Evolutionary conservation across 2,329 filamentous ascomycete genomes (phyloP).

Genomic region (Fusarium euwallaceae): DNA sequence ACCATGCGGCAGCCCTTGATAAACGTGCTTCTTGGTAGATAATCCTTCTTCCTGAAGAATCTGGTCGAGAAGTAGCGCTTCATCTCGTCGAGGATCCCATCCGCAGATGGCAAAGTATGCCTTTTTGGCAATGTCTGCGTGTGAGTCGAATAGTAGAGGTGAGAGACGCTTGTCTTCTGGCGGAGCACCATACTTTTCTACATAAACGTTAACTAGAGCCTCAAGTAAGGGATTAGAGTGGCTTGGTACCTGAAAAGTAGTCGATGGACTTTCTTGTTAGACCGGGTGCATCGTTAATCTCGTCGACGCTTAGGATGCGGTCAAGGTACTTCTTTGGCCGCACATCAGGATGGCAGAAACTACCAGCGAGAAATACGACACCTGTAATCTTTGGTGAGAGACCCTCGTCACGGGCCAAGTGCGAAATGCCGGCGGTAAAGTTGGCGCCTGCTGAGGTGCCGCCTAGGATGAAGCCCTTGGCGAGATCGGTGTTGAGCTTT

Average conservation of each 20-base stretch:
- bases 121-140: constrained; percentile 48
- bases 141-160: constrained; percentile 51
- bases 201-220: background rate
- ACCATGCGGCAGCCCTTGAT: constrained; percentile 57
- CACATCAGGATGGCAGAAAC: constrained; percentile 55
- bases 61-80: constrained; percentile 61
- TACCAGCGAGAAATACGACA: constrained; percentile 60
- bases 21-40: constrained; percentile 55
- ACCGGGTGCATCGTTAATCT: constrained; percentile 52
- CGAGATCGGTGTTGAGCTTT: constrained; percentile 56
- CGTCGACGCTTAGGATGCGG: constrained; percentile 51
- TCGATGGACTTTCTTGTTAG: constrained; percentile 54
- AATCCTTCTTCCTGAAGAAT: constrained; percentile 50
- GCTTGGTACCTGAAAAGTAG: constrained; percentile 50
- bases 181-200: constrained; percentile 46
- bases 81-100: constrained; percentile 62
- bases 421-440: constrained; percentile 60
- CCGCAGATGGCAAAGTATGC: constrained; percentile 63
- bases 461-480: constrained; percentile 62
- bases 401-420: constrained; percentile 54
- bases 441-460: constrained; percentile 67
- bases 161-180: constrained; percentile 55
- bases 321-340: constrained; percentile 55
- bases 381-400: constrained; percentile 59
- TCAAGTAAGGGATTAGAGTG: too few relatives aligned